Conservation (phyloP, 2,329 filamentous ascomycete genomes). For the Pyrenochaeta sp. region DNA sequence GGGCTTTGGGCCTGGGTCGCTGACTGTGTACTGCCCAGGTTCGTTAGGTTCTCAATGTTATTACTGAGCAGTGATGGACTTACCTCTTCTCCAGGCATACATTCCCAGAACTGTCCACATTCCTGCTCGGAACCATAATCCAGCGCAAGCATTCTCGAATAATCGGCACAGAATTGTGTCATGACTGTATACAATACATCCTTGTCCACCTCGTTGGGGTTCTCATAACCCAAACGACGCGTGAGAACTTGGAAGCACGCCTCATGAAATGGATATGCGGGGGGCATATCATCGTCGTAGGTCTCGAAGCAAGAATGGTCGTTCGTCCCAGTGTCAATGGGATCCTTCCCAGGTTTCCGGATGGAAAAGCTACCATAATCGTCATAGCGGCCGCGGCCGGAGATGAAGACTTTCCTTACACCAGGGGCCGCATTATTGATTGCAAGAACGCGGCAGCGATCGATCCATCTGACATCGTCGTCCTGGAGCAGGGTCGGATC, state of each 20-base stretch:
- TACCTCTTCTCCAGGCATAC: slow-evolving; percentile 24
- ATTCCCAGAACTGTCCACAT: slow-evolving; percentile 17
- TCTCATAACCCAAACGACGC: slow-evolving; percentile 10
- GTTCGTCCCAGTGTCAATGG: slow-evolving; percentile 8
- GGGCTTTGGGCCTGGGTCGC: slow-evolving; percentile 6
- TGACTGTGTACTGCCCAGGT: slow-evolving; percentile 15
- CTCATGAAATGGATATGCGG: slow-evolving; percentile 27
- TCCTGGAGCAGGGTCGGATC: slow-evolving; percentile 16
- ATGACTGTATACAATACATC: slow-evolving; percentile 18
- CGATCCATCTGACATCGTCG: slow-evolving; percentile 21
- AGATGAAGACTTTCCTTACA: slow-evolving; percentile 20
- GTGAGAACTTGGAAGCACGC: slow-evolving; percentile 25
- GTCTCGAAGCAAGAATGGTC: slow-evolving; percentile 9
- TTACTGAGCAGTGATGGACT: not conserved
- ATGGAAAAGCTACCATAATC: slow-evolving; percentile 13
- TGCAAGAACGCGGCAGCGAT: slow-evolving; percentile 16
- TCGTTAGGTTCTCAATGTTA: not conserved
- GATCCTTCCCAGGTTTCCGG: slow-evolving; percentile 11
- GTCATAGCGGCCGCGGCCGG: slow-evolving; percentile 15
- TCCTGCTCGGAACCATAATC: slow-evolving; percentile 18
- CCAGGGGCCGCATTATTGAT: slow-evolving; percentile 15
- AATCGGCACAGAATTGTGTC: slow-evolving; percentile 6
- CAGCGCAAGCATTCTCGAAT: slow-evolving; percentile 6
- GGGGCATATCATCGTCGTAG: not conserved
- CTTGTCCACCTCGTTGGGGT: slow-evolving; percentile 13